A percentile compares a stretch with the other conserved stretches of the same genome.
Conservation (phyloP, 129 eudicot genomes). For the Tanacetum coccineum region DNA sequence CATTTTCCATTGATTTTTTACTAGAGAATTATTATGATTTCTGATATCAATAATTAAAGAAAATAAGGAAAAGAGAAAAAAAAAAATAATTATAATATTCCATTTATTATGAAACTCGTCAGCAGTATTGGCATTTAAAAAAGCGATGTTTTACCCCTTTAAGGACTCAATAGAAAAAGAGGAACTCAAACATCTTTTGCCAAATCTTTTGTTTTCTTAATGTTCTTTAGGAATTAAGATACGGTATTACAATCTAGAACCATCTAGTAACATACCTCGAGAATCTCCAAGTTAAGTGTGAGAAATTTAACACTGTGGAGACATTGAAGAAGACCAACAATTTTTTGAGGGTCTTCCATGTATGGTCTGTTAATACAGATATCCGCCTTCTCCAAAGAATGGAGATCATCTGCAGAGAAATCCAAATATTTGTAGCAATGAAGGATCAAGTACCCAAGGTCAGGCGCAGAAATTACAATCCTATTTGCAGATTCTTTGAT, state of each 20-base stretch:
- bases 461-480: not conserved
- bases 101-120: no score
- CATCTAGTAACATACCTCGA: not conserved
- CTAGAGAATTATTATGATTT: no score
- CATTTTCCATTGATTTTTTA: no score
- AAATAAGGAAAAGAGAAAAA: no score
- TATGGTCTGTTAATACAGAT: not conserved
- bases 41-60: no score
- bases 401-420: not conserved
- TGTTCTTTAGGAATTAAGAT: no score
- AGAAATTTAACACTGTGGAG: constrained; percentile 11
- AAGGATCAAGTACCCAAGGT: not conserved
- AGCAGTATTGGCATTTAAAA: no score
- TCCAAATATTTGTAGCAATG: not conserved
- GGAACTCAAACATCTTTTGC: no score
- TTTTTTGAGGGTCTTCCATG: not conserved
- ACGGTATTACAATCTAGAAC: no score
- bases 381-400: not conserved
- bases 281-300: not conserved
- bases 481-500: not conserved
- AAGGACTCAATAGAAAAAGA: no score
- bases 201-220: not conserved
- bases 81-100: no score
- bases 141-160: no score
- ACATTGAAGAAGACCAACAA: not conserved